Evolutionary conservation across 2,329 filamentous ascomycete genomes (phyloP).

Genomic region (Diaporthe ampelina): DNA sequence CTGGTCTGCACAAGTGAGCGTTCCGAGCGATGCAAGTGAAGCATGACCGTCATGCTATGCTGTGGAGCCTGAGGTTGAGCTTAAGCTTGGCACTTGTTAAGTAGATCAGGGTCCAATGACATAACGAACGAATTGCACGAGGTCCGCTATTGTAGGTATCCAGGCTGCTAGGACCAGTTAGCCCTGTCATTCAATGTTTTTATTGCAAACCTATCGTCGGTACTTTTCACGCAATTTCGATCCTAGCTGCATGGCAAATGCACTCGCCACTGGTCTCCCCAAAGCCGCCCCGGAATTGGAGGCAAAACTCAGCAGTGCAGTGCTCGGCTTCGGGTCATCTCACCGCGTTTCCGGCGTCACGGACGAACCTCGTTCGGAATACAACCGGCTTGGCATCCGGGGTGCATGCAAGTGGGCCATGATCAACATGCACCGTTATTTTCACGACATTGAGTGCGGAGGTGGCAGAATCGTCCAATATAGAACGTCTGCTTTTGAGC

Average conservation of each 20-base stretch:
- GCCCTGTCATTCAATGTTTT: not conserved
- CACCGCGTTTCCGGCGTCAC: conserved; percentile 1
- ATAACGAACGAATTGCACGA: not conserved
- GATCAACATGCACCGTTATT: conserved; percentile 5
- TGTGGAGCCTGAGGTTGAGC: not conserved
- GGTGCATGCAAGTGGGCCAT: not conserved
- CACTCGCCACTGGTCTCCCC: not conserved
- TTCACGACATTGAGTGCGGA: not conserved
- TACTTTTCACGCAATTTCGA: not conserved
- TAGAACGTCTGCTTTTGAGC: not conserved
- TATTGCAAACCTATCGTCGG: not conserved
- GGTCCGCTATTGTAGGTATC: too few relatives aligned
- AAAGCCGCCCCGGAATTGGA: conserved; percentile 15
- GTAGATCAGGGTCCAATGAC: not conserved
- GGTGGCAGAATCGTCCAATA: not conserved
- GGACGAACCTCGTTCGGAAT: conserved; percentile 25
- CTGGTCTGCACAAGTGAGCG: not conserved
- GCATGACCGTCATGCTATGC: not conserved
- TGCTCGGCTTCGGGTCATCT: conserved; percentile 31
- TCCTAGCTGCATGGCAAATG: not conserved
- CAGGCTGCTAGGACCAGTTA: too few relatives aligned
- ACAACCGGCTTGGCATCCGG: conserved; percentile 25
- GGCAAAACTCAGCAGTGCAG: conserved; percentile 6
- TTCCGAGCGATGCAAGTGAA: not conserved
- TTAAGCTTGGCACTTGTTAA: not conserved